A percentile compares a stretch with the other conserved stretches of the same genome.
Evolutionary conservation across 768 basidiomycete species (phyloP).

Genomic region (Mycena galericulata): DNA sequence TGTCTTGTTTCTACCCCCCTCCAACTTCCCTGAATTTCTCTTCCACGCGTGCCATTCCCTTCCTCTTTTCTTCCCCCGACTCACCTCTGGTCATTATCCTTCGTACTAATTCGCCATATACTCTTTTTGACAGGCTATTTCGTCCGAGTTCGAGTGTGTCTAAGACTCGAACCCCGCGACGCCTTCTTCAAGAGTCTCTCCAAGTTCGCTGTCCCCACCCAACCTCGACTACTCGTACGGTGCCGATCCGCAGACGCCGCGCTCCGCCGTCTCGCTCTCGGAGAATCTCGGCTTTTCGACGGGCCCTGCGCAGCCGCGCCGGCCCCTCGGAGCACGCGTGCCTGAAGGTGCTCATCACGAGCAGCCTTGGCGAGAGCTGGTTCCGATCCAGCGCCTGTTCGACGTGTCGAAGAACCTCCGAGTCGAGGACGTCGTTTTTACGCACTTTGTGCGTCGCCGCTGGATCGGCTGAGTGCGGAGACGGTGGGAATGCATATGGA

Average conservation of each 20-base stretch:
- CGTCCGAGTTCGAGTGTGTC: too few relatives aligned
- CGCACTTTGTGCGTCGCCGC: conserved; percentile 77
- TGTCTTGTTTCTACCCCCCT: too few relatives aligned
- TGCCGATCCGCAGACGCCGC: conserved; percentile 67
- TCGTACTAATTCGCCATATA: too few relatives aligned
- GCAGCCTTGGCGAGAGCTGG: conserved; percentile 92
- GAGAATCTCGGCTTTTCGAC: conserved; percentile 76
- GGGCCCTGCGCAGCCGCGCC: conserved; percentile 66
- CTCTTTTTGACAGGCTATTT: too few relatives aligned
- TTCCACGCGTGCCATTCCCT: too few relatives aligned
- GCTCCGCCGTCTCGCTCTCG: conserved; percentile 67
- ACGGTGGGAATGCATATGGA: conserved; percentile 92
- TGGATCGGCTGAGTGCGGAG: conserved; percentile 89
- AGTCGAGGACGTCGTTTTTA: conserved; percentile 87
- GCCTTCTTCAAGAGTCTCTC: conserved; percentile 92
- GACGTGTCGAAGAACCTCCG: conserved; percentile 87
- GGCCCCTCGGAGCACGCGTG: conserved; percentile 90
- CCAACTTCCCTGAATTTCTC: too few relatives aligned
- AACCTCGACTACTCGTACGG: conserved; percentile 73
- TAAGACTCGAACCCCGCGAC: conserved; percentile 90
- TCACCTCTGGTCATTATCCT: too few relatives aligned
- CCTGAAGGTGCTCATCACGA: conserved; percentile 86
- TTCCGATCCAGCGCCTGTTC: conserved; percentile 89
- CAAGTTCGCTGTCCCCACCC: conserved; percentile 92
- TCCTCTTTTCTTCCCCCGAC: too few relatives aligned